These are phyloP conservation scores for Cystoisospora suis DNA, from an alignment of 169 alveolate species.

Conservation along the genomic window DNA sequence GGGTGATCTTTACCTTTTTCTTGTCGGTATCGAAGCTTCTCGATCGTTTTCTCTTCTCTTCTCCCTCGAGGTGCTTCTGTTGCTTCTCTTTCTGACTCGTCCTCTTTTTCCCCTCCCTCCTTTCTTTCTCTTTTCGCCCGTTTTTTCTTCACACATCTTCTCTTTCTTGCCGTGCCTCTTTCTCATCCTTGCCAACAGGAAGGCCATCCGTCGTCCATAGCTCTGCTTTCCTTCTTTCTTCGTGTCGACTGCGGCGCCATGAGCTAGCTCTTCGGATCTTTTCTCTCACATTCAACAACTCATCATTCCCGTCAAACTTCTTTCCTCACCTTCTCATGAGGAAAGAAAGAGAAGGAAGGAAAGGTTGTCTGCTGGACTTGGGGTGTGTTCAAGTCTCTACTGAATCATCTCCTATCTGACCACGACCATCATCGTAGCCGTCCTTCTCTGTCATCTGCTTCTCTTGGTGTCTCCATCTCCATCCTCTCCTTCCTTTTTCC, in stretches of 20 bases:
- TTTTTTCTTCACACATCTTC: neutral
- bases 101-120: neutral
- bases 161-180: neutral
- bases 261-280: neutral
- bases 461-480: too few relatives aligned
- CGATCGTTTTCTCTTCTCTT: neutral
- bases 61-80: neutral
- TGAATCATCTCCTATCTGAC: too few relatives aligned
- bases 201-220: neutral
- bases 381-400: too few relatives aligned
- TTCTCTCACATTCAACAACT: too few relatives aligned
- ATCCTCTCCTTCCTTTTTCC: too few relatives aligned
- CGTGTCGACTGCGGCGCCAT: neutral
- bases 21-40: neutral
- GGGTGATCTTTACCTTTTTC: too few relatives aligned
- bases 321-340: too few relatives aligned
- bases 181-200: neutral
- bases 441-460: too few relatives aligned
- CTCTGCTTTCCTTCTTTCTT: neutral
- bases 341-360: too few relatives aligned
- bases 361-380: too few relatives aligned
- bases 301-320: too few relatives aligned
- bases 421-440: too few relatives aligned
- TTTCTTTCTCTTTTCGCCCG: neutral
- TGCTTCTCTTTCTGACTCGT: neutral